Percentiles rank a stretch among this genome's conserved stretches.
phyloP scores from a whole-genome alignment of 2,329 filamentous ascomycete genomes.

The Fusarium kyushuense region DNA sequence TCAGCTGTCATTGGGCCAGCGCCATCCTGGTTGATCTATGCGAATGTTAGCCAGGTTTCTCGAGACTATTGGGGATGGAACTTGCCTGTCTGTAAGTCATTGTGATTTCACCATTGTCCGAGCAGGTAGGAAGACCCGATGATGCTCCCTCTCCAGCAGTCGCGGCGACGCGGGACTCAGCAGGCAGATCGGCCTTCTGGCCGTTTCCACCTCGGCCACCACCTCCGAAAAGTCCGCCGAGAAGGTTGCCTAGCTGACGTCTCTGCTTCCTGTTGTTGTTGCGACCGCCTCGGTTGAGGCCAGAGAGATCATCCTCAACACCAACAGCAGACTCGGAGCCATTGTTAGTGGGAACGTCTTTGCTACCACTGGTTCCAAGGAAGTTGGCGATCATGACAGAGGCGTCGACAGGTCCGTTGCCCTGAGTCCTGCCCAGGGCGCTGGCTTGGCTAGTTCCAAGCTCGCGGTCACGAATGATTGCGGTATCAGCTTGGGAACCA shows the following conservation, averaged over 20 bases:
- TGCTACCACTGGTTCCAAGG: conserved; percentile 60
- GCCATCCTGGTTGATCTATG: conserved; percentile 76
- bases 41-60: background rate
- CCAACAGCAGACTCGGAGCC: conserved; percentile 55
- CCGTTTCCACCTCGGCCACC: conserved; percentile 39
- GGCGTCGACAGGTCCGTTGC: conserved; percentile 69
- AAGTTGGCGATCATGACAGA: conserved; percentile 68
- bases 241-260: conserved; percentile 45
- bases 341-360: conserved; percentile 52
- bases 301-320: conserved; percentile 59
- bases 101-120: conserved; percentile 69
- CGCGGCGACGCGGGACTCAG: conserved; percentile 61
- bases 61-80: rapidly evolving
- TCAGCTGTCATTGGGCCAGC: conserved; percentile 72
- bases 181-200: conserved; percentile 53
- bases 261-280: conserved; percentile 35
- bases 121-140: conserved; percentile 69
- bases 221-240: conserved; percentile 45
- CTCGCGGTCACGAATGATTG: conserved; percentile 74
- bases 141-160: conserved; percentile 66
- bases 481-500: conserved; percentile 76
- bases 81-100: conserved; percentile 69
- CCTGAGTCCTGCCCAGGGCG: conserved; percentile 73
- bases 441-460: conserved; percentile 64
- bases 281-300: conserved; percentile 19